Evolutionary conservation across 225 moss, liverwort and hornwort genomes (phyloP), one percentile per base, ranked within the genome.

Genomic region (Thuidium tamariscinum): DNA sequence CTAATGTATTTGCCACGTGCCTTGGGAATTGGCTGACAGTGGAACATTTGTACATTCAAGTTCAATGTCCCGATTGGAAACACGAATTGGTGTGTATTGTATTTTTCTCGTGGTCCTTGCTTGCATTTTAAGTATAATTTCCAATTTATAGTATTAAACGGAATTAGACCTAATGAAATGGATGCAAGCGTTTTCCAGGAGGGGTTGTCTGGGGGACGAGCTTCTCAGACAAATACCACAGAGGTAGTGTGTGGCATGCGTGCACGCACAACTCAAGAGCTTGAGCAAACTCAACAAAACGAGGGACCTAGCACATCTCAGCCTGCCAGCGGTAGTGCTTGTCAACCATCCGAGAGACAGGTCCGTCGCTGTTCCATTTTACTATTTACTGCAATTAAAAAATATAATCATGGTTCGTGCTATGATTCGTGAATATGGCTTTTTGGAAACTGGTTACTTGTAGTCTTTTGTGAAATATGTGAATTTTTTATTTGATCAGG

Each of bases 241-340:
- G 92, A 91, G 69, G 78, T 92, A 76, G 91, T 92, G 27, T 92
- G 92, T 91, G 93, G 91, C 61, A 89, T 81, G 84, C 90, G 89
- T 81, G 93, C 93, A 39, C 93, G 88, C 49, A 89, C 92, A 69
- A 89, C 85, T 61, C 87, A 89, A 63, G 93, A 92, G 68, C 91
- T 91, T 83, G 93, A 92, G 78, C 88, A 69, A 64, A 81, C 55
- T 63, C 91, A 86, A 64, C 88, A 87, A 77, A 86, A 80, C 42
- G 79, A 89, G 80, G 92, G 64, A 89, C 87, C 85, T 6, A 88
- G 83, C 77, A 74, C 83, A 66, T 85, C 90, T 77, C 82, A 74
- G 85, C 82, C 79, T 73, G 81, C 83, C 44, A 80, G 77, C 72
- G 62, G 69, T 77, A 71, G 74, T 67, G 80, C 84, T 86, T 83